phyloP scores from a whole-genome alignment of 1,139 yeast genomes.

The Geotrichum carabidarum region DNA sequence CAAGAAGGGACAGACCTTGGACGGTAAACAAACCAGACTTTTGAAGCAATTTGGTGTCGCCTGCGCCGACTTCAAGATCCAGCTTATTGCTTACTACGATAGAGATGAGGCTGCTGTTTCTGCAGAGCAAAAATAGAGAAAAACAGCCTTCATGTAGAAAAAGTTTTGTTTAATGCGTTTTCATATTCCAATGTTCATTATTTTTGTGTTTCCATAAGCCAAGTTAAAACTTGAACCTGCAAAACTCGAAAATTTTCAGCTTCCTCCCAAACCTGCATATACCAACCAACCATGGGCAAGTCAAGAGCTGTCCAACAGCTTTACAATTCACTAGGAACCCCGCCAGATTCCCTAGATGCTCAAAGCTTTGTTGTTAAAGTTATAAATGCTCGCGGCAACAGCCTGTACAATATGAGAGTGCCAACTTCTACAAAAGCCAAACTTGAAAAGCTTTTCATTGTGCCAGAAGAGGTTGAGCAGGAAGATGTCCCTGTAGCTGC shows the following conservation, averaged over 20 bases:
- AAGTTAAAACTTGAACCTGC: neutral
- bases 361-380: slow-evolving; percentile 35
- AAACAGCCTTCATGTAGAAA: neutral
- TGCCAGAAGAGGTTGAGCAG: slow-evolving; percentile 20
- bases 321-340: slow-evolving; percentile 26
- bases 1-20: slow-evolving; percentile 69
- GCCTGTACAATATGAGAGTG: slow-evolving; percentile 33
- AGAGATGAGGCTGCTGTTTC: slow-evolving; percentile 26
- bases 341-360: slow-evolving; percentile 32
- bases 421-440: slow-evolving; percentile 26
- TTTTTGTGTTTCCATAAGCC: neutral
- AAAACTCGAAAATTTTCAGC: neutral
- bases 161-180: neutral
- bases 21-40: slow-evolving; percentile 86
- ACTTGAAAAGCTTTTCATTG: slow-evolving; percentile 19
- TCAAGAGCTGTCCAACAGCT: slow-evolving; percentile 28
- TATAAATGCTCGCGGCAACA: slow-evolving; percentile 34
- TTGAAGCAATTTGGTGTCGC: slow-evolving; percentile 95
- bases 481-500: neutral
- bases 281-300: slow-evolving; percentile 23
- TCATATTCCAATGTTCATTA: neutral
- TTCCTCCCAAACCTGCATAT: neutral
- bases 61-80: slow-evolving; percentile 81
- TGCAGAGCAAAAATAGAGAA: slow-evolving; percentile 10
- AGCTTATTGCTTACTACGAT: slow-evolving; percentile 65